Conservation (phyloP, 345 rosid species). For the Bretschneidera sinensis region DNA sequence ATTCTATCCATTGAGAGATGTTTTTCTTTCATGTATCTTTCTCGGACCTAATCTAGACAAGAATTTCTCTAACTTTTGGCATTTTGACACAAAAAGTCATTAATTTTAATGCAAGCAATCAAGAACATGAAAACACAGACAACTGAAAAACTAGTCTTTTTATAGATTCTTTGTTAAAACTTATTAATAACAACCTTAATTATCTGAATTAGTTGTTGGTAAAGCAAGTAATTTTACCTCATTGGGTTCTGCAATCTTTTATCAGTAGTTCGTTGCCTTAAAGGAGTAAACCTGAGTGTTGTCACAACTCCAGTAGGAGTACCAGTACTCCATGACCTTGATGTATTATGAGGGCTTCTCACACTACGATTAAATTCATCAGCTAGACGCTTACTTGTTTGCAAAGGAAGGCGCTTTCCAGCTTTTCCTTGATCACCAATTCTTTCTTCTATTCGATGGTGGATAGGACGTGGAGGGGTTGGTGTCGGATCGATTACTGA, state of each 20-base stretch:
- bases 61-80: no score
- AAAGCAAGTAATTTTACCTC: slow-evolving; percentile 32
- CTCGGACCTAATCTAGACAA: no score
- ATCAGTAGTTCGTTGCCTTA: slow-evolving; percentile 27
- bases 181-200: no score
- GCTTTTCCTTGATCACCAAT: background rate
- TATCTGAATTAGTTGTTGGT: no score
- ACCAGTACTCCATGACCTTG: slow-evolving; percentile 50
- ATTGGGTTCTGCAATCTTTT: slow-evolving; percentile 26
- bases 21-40: no score
- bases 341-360: slow-evolving; percentile 42
- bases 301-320: slow-evolving; percentile 37
- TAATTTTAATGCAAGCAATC: background rate
- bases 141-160: no score
- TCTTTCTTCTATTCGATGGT: background rate
- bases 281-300: slow-evolving; percentile 42
- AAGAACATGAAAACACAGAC: no score
- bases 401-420: slow-evolving; percentile 29
- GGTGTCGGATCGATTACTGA: slow-evolving; percentile 30
- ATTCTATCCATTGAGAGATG: no score
- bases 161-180: no score
- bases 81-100: no score
- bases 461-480: slow-evolving; percentile 14
- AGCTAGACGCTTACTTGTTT: slow-evolving; percentile 11
- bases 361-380: slow-evolving; percentile 42